These are phyloP conservation scores for Candida railenensis DNA, from an alignment of 805 yeast species.

Conservation along the genomic window DNA sequence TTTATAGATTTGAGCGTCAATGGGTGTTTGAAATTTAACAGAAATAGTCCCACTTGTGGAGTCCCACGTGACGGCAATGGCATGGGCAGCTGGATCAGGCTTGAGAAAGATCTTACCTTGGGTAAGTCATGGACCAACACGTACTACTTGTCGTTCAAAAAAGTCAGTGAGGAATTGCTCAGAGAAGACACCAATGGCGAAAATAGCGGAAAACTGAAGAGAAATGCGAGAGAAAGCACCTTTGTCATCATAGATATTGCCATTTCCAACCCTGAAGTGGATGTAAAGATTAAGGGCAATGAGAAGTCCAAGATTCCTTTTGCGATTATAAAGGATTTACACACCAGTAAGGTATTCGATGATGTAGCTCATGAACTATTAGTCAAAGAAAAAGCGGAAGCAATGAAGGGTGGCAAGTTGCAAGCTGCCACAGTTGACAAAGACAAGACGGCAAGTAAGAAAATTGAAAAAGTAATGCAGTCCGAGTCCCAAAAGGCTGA, in stretches of 20 bases:
- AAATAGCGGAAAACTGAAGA: slow-evolving; percentile 4
- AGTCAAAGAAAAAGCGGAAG: slow-evolving; percentile 6
- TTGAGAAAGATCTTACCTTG: slow-evolving; percentile 49
- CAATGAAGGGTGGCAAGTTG: slow-evolving; percentile 1
- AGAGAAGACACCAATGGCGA: slow-evolving; percentile 4
- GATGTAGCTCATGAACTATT: slow-evolving; percentile 23
- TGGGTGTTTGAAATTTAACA: slow-evolving; percentile 23
- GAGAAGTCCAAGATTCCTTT: slow-evolving; percentile 28
- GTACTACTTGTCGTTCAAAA: slow-evolving; percentile 38
- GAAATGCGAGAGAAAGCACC: slow-evolving; percentile 11
- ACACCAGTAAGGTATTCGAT: slow-evolving; percentile 22
- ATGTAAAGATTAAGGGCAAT: slow-evolving; percentile 37
- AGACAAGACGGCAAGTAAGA: slow-evolving; percentile 13
- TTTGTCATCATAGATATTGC: slow-evolving; percentile 41
- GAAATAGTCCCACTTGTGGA: slow-evolving; percentile 24
- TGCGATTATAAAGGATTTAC: slow-evolving; percentile 28
- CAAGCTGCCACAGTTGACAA: slow-evolving; percentile 13
- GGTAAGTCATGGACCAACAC: slow-evolving; percentile 42
- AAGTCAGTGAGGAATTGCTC: slow-evolving; percentile 11
- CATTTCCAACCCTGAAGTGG: slow-evolving; percentile 31
- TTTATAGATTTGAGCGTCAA: slow-evolving; percentile 42
- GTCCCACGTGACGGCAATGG: slow-evolving; percentile 16
- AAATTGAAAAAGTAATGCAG: slow-evolving; percentile 9
- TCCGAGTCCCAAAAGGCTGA: slow-evolving; percentile 5
- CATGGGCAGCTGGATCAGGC: slow-evolving; percentile 38